phyloP scores from a whole-genome alignment of 2,329 filamentous ascomycete genomes.

The Sphaerulina vaccinii region DNA sequence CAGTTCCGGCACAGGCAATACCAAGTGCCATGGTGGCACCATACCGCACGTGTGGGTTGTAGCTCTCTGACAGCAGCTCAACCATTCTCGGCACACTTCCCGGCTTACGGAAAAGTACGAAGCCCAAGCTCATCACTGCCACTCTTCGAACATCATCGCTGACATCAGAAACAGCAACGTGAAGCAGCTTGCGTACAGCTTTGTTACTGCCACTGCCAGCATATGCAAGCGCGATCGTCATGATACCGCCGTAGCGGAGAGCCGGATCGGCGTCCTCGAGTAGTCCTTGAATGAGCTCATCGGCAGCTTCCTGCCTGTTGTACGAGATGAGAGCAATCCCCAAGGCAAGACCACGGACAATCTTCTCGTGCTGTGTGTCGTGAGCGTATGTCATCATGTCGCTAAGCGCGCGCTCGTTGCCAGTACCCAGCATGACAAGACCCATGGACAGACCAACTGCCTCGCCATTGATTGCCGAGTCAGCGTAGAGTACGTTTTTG shows the following conservation, averaged over 20 bases:
- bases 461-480: conserved; percentile 95
- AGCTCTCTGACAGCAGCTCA: conserved; percentile 94
- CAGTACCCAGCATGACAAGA: conserved; percentile 97
- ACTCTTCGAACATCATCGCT: conserved; percentile 95
- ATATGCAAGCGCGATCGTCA: conserved; percentile 97
- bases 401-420: conserved; percentile 86
- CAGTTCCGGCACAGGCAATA: conserved; percentile 95
- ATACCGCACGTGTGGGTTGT: conserved; percentile 97
- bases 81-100: conserved; percentile 98
- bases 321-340: conserved; percentile 99
- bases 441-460: conserved; percentile 95
- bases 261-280: conserved; percentile 92
- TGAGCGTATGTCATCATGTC: conserved; percentile 98
- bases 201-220: conserved; percentile 98
- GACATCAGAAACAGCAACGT: conserved; percentile 95
- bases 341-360: conserved; percentile 88
- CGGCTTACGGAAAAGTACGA: conserved; percentile 97
- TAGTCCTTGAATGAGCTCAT: conserved; percentile 89
- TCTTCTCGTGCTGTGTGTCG: conserved; percentile 98
- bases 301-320: conserved; percentile 87
- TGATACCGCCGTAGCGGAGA: conserved; percentile 92
- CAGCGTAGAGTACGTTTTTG: conserved; percentile 82
- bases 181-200: conserved; percentile 90
- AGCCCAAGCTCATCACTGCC: conserved; percentile 95
- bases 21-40: conserved; percentile 97